These are phyloP conservation scores for Metarhizium robertsii DNA, from an alignment of 2,329 filamentous ascomycete genomes.

Conservation along the genomic window DNA sequence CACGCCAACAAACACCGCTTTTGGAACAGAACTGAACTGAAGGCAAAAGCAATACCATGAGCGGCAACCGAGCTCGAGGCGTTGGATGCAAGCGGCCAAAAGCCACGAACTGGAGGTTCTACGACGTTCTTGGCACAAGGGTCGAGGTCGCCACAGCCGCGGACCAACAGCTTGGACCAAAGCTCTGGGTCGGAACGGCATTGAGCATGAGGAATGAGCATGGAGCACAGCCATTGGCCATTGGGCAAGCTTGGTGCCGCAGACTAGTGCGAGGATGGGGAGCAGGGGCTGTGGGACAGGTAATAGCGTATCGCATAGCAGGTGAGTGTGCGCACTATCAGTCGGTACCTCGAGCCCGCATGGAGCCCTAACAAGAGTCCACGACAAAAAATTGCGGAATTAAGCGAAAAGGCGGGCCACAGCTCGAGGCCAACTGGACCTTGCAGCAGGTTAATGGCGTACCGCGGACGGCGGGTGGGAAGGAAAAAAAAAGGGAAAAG, in stretches of 20 bases:
- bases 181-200: background rate
- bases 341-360: background rate
- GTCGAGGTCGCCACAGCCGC: background rate
- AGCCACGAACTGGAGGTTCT: too few relatives aligned
- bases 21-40: background rate
- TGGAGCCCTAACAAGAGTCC: conserved; percentile 15
- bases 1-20: background rate
- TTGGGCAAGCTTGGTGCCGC: background rate
- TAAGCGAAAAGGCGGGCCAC: conserved; percentile 11
- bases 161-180: background rate
- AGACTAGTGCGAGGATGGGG: background rate
- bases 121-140: too few relatives aligned
- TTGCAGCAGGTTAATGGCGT: too few relatives aligned
- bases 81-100: too few relatives aligned
- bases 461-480: too few relatives aligned
- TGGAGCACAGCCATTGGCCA: background rate
- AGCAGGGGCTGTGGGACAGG: background rate
- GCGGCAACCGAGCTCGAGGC: too few relatives aligned
- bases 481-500: background rate
- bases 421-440: background rate
- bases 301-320: conserved; percentile 5
- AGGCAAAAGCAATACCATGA: too few relatives aligned
- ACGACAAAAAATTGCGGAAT: conserved; percentile 16
- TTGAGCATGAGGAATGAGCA: background rate
- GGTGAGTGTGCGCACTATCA: background rate